Conservation (phyloP, 345 rosid species). For the Viola odorata region DNA sequence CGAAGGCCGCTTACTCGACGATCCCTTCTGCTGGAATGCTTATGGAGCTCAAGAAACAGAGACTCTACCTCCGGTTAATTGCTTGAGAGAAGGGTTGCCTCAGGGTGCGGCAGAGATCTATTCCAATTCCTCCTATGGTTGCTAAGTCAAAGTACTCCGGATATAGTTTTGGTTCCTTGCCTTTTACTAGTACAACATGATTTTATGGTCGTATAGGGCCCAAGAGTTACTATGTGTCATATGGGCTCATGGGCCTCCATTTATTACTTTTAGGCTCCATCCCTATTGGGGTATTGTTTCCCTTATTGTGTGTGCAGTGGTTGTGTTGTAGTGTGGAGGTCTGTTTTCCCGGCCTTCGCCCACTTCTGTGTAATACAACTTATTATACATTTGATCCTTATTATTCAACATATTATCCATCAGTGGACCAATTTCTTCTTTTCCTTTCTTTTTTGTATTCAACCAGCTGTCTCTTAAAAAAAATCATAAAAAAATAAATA, state of each 20-base stretch:
- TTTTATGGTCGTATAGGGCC: conserved; percentile 11
- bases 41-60: conserved; percentile 75
- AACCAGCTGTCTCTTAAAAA: not conserved
- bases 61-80: conserved; percentile 77
- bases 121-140: conserved; percentile 25
- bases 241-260: conserved; percentile 9
- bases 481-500: too few species aligned
- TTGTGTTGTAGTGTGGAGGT: conserved; percentile 7
- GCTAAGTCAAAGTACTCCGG: conserved; percentile 23
- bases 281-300: conserved; percentile 54
- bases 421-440: not conserved
- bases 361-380: not conserved
- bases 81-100: conserved; percentile 76
- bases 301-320: conserved; percentile 62
- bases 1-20: conserved; percentile 81
- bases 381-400: not conserved
- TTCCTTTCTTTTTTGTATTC: too few species aligned
- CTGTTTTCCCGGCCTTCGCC: conserved; percentile 2
- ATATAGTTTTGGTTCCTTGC: conserved; percentile 26
- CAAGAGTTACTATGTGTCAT: conserved; percentile 7
- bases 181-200: not conserved
- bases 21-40: conserved; percentile 98
- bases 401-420: not conserved
- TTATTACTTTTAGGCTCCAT: conserved; percentile 40
- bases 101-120: conserved; percentile 31